These are phyloP conservation scores for Thecamonas trahens DNA, from an alignment of 78 protist genomes.

Conservation along the genomic window DNA sequence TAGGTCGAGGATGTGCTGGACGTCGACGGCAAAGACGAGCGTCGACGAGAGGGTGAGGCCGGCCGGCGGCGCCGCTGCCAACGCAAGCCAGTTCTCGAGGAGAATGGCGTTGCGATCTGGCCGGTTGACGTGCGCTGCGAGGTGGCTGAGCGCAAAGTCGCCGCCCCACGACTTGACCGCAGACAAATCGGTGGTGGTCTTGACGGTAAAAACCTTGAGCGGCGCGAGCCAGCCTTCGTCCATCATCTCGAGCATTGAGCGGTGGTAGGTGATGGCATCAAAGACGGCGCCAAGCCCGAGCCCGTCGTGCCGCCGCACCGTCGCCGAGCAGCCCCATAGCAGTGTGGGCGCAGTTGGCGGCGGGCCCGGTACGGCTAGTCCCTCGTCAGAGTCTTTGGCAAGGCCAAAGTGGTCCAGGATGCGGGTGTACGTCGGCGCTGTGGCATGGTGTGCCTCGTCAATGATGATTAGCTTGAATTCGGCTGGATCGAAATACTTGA, in stretches of 20 bases:
- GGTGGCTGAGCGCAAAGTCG: not conserved
- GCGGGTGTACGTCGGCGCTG: not conserved
- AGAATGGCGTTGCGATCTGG: not conserved
- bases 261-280: not conserved
- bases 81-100: not conserved
- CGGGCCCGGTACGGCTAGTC: not conserved
- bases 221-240: slow-evolving; percentile 2
- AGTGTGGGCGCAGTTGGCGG: not conserved
- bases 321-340: slow-evolving; percentile 29
- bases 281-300: not conserved
- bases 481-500: not conserved
- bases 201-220: not conserved
- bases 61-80: not conserved
- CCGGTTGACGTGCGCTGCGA: not conserved
- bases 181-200: not conserved
- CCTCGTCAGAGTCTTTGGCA: not conserved
- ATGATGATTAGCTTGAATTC: slow-evolving; percentile 11
- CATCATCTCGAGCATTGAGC: not conserved
- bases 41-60: too few species aligned
- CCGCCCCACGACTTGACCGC: not conserved
- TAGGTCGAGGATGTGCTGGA: not conserved
- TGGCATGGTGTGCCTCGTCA: slow-evolving; percentile 33
- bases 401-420: not conserved
- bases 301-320: slow-evolving; percentile 2
- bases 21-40: not conserved